A percentile compares a stretch with the other conserved stretches of the same genome.
These are phyloP conservation scores for Pythium dissotocum DNA, from an alignment of 352 stramenopile species.

Conservation along the genomic window DNA sequence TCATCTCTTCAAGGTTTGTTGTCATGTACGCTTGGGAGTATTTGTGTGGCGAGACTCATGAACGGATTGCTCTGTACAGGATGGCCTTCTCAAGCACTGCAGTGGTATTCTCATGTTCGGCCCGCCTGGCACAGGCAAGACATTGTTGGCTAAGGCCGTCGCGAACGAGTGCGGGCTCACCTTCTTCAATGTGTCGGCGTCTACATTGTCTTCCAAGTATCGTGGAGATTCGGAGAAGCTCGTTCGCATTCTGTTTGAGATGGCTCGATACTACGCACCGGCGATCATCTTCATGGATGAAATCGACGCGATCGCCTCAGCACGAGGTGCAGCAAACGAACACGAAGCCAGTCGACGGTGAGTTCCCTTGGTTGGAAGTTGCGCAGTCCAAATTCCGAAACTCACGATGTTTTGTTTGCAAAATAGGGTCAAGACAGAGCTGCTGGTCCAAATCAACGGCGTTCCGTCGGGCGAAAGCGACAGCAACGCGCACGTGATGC, in stretches of 20 bases:
- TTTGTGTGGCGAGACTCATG: not conserved
- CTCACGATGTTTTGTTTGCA: not conserved
- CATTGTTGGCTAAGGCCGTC: slow-evolving; percentile 83
- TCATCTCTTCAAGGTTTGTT: slow-evolving; percentile 66
- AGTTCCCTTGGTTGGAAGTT: not conserved
- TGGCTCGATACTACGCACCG: slow-evolving; percentile 97
- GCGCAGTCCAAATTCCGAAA: not conserved
- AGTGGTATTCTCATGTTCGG: slow-evolving; percentile 88
- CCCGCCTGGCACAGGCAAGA: slow-evolving; percentile 90
- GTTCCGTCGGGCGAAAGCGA: slow-evolving; percentile 63
- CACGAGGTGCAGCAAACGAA: slow-evolving; percentile 71
- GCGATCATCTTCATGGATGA: slow-evolving; percentile 99
- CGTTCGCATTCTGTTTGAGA: slow-evolving; percentile 97
- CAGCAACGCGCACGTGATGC: slow-evolving; percentile 71
- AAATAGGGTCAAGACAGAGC: slow-evolving; percentile 94
- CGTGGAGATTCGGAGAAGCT: slow-evolving; percentile 96
- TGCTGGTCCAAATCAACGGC: slow-evolving; percentile 98
- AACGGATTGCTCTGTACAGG: slow-evolving; percentile 29
- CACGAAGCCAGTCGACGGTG: slow-evolving; percentile 84
- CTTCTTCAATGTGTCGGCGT: slow-evolving; percentile 97
- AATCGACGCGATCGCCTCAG: slow-evolving; percentile 93
- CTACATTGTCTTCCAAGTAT: slow-evolving; percentile 92
- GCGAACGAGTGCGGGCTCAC: slow-evolving; percentile 96
- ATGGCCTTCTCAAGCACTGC: slow-evolving; percentile 77
- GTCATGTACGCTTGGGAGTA: not conserved